Evolutionary conservation across 2,329 filamentous ascomycete species (phyloP), one percentile per base, ranked within the genome.

Genomic region (Aureobasidium sp.): DNA sequence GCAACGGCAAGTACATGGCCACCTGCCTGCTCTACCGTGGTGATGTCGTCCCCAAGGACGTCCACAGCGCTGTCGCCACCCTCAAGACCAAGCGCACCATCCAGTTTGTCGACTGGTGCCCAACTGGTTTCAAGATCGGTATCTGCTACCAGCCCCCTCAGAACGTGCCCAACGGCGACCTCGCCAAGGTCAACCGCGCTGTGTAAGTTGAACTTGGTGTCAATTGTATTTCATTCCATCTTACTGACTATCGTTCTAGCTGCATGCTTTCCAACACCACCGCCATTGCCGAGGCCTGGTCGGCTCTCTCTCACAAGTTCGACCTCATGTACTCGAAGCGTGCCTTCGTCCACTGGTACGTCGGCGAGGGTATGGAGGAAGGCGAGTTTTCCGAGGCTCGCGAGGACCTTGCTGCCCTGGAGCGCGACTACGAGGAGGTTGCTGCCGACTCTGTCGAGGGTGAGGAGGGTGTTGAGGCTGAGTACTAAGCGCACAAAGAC

Each of bases 271-370:
- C 89, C 79, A 95, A 99, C 85, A 99, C 94, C 70, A 99, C 94
- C 57, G 93, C 94, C 72, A 99, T 99, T 72, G 89, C 93, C 73
- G 93, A 97, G 81, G 94, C 94, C 65, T 99, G 94, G 94, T 92
- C 89, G 65, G 91, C 91, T 67, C 85, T 99, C 66, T 95, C 91
- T 64, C 85, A 88, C 84, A 99, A 99, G 82, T 99, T 99, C 82
- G 94, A 99, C 74, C 90, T 99, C 76, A 99, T 99, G 94, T 96
- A 97, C 87, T 95, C 90, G 77, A 99, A 99, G 88, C 94, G 94
- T 82, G 94, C 94, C 65, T 99, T 99, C 80, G 94, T 99, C 67
- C 94, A 99, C 81, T 99, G 94, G 94, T 99, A 97, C 73, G 94
- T 99, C 74, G 94, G 94, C 81, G 94, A 97, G 84, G 94, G 94